These are phyloP conservation scores for Solidago caesia DNA, from an alignment of 129 eudicot genomes.

Conservation along the genomic window DNA sequence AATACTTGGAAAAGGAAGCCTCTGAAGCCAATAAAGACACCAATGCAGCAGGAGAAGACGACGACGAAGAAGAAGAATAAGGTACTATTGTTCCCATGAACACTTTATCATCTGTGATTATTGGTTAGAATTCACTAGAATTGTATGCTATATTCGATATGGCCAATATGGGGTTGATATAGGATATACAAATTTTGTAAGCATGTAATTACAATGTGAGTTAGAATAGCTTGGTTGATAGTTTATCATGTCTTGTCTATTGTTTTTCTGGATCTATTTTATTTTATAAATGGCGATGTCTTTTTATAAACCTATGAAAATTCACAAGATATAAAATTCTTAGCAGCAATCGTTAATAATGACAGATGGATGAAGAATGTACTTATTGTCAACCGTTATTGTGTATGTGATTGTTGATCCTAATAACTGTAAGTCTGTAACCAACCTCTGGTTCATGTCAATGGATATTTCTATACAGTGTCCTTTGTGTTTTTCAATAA, in stretches of 20 bases:
- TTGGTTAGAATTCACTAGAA: conserved; percentile 8
- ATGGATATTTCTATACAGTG: too few species aligned
- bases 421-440: background rate
- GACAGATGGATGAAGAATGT: background rate
- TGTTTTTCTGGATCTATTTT: background rate
- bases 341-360: background rate
- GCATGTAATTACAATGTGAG: conserved; percentile 6
- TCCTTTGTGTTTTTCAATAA: too few species aligned
- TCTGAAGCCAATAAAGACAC: conserved; percentile 31
- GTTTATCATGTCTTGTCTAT: background rate
- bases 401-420: background rate
- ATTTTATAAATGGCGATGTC: background rate
- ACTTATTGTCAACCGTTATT: background rate
- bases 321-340: conserved; percentile 9
- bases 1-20: conserved; percentile 60
- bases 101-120: conserved; percentile 12
- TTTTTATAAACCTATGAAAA: background rate
- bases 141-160: conserved; percentile 3
- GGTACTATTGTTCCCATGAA: conserved; percentile 3
- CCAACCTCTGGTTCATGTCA: background rate
- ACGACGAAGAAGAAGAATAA: conserved; percentile 34
- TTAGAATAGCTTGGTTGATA: conserved; percentile 13
- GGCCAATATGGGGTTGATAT: conserved; percentile 12
- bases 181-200: conserved; percentile 28
- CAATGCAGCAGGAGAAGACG: conserved; percentile 14